Conservation (phyloP, 495 filamentous ascomycete genomes). For the Halenospora varia region DNA sequence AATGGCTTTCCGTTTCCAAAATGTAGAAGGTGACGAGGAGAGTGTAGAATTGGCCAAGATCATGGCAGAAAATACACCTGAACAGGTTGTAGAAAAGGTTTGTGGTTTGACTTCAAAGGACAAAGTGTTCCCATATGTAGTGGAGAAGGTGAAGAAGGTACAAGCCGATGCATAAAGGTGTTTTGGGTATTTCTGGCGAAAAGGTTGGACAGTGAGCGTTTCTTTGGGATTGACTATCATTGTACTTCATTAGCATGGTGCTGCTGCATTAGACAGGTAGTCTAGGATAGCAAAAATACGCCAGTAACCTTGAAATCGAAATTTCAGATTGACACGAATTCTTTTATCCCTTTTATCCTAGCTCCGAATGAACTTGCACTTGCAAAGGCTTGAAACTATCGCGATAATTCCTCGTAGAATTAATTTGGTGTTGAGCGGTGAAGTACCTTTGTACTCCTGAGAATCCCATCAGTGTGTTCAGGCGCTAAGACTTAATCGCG, state of each 20-base stretch:
- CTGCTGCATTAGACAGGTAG: neutral
- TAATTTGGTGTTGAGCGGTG: neutral
- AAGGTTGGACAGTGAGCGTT: constrained; percentile 3
- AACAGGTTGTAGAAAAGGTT: constrained; percentile 66
- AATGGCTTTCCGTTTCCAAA: constrained; percentile 88
- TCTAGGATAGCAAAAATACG: neutral
- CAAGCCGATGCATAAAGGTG: constrained; percentile 47
- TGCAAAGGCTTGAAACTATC: no score
- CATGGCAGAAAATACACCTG: constrained; percentile 62
- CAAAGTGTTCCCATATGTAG: constrained; percentile 66
- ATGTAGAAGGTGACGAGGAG: constrained; percentile 85
- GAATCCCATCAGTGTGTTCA: neutral
- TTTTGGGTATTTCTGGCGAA: constrained; percentile 10
- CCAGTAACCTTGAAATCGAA: no score
- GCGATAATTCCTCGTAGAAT: no score
- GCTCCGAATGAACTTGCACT: no score
- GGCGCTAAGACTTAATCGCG: constrained; percentile 5
- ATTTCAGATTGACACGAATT: no score
- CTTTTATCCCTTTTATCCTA: neutral
- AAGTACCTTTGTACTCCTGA: neutral
- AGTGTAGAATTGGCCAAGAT: constrained; percentile 77
- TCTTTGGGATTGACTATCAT: neutral
- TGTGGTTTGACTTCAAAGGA: constrained; percentile 70
- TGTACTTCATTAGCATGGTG: neutral
- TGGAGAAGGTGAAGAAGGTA: constrained; percentile 72